Evolutionary conservation across 306 rosid species (phyloP).

Genomic region (Cicer chorassanicum): DNA sequence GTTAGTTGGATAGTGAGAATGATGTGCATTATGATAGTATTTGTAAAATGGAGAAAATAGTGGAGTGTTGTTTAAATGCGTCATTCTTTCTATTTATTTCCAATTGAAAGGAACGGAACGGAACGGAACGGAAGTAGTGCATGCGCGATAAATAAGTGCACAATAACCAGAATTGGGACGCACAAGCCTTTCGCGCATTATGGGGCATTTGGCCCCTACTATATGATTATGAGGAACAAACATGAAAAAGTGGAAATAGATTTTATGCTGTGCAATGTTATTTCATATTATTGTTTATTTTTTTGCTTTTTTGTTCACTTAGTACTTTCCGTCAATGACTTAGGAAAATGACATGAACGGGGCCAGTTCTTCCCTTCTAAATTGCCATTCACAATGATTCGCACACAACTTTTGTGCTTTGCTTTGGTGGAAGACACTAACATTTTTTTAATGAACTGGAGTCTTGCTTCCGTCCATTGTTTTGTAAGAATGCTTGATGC

Average conservation of each 20-base stretch:
- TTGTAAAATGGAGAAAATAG: too few relatives aligned
- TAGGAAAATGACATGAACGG: slow-evolving; percentile 41
- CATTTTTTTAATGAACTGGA: slow-evolving; percentile 2
- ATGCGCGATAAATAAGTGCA: slow-evolving; percentile 18
- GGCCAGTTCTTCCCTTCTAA: slow-evolving; percentile 16
- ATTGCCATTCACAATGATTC: slow-evolving; percentile 38
- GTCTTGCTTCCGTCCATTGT: slow-evolving; percentile 10
- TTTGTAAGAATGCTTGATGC: background rate
- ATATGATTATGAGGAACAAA: too few relatives aligned
- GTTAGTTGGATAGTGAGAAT: too few relatives aligned
- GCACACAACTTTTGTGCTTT: slow-evolving; percentile 19
- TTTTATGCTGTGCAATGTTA: too few relatives aligned
- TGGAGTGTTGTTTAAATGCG: background rate
- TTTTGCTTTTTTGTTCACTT: background rate
- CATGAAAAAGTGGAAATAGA: too few relatives aligned
- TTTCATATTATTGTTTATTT: too few relatives aligned
- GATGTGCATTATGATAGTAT: too few relatives aligned
- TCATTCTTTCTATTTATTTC: background rate
- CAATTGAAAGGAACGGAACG: background rate
- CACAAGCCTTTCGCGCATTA: background rate
- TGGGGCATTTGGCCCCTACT: background rate
- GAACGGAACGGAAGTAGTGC: background rate
- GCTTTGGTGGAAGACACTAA: slow-evolving; percentile 31
- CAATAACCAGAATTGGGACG: slow-evolving; percentile 18
- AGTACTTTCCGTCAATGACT: slow-evolving; percentile 21